phyloP scores from a whole-genome alignment of 768 basidiomycete species.

The Tricholoma matsutake region DNA sequence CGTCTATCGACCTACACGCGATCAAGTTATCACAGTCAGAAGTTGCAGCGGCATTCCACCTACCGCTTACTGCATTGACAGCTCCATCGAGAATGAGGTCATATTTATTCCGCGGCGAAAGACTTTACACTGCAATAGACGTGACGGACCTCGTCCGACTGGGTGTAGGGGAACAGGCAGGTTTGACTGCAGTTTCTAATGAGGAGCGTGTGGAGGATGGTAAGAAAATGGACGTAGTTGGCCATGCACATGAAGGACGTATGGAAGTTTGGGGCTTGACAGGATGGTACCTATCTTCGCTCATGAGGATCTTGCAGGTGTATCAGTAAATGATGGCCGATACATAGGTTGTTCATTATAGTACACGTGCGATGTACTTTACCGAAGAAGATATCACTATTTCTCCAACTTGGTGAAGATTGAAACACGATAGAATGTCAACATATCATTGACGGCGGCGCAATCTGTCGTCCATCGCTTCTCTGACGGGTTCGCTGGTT shows the following conservation, averaged over 20 bases:
- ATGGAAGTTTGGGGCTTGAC: conserved; percentile 83
- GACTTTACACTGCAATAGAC: conserved; percentile 65
- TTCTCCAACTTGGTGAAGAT: background rate
- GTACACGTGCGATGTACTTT: background rate
- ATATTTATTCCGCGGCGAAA: conserved; percentile 51
- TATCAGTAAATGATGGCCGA: conserved; percentile 31
- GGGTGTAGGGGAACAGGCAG: conserved; percentile 12
- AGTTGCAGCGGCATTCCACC: conserved; percentile 69
- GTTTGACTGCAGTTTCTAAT: conserved; percentile 23
- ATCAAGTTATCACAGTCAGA: conserved; percentile 57
- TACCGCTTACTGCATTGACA: conserved; percentile 54
- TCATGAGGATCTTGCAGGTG: conserved; percentile 55
- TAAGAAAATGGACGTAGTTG: conserved; percentile 37
- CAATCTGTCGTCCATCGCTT: conserved; percentile 17
- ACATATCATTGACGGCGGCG: conserved; percentile 28
- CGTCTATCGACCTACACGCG: conserved; percentile 53
- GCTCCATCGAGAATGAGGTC: conserved; percentile 46
- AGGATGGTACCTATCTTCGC: conserved; percentile 71
- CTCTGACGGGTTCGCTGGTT: conserved; percentile 11
- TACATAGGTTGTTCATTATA: background rate
- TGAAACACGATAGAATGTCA: background rate
- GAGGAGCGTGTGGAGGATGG: conserved; percentile 22
- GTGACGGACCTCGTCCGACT: conserved; percentile 54
- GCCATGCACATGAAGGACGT: conserved; percentile 39
- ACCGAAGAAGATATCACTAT: background rate